A percentile compares a stretch with the other conserved stretches of the same genome.
phyloP scores from a whole-genome alignment of 139 green algal species.

The Mesotaenium endlicherianum region DNA sequence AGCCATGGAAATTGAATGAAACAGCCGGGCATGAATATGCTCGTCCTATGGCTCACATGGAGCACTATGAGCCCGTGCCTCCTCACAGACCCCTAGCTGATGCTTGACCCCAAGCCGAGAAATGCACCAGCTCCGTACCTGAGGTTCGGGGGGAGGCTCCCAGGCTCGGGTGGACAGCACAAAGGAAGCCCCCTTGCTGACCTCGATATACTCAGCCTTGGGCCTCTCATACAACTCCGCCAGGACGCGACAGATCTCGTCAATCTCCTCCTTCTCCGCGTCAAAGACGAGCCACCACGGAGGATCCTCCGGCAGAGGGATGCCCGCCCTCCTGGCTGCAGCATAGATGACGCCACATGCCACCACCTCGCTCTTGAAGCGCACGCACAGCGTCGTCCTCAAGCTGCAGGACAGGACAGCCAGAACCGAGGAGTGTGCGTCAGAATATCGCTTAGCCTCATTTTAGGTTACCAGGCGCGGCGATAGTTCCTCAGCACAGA shows the following conservation, averaged over 20 bases:
- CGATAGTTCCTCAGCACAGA: too few relatives aligned
- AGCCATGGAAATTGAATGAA: conserved; percentile 1
- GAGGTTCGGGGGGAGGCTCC: conserved; percentile 28
- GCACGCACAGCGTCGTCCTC: conserved; percentile 84
- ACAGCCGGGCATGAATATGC: not conserved
- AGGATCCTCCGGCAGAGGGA: conserved; percentile 71
- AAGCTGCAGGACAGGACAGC: too few relatives aligned
- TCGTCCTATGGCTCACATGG: not conserved
- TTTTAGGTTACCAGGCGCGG: too few relatives aligned
- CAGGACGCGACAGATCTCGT: conserved; percentile 58
- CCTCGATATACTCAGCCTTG: conserved; percentile 41
- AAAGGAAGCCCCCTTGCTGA: conserved; percentile 45
- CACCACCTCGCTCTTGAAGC: conserved; percentile 74
- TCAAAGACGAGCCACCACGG: conserved; percentile 80
- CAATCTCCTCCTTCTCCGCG: conserved; percentile 62
- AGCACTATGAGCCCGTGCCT: not conserved
- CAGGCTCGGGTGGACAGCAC: conserved; percentile 36
- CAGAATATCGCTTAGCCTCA: too few relatives aligned
- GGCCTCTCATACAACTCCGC: conserved; percentile 10
- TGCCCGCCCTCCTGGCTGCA: conserved; percentile 68
- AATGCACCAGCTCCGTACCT: not conserved
- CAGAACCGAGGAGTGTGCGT: too few relatives aligned
- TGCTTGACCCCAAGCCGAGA: not conserved
- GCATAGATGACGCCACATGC: conserved; percentile 86
- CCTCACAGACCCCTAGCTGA: conserved; percentile 1